phyloP scores from a whole-genome alignment of 164 flowering plant genomes.

The Magnolia officinalis region DNA sequence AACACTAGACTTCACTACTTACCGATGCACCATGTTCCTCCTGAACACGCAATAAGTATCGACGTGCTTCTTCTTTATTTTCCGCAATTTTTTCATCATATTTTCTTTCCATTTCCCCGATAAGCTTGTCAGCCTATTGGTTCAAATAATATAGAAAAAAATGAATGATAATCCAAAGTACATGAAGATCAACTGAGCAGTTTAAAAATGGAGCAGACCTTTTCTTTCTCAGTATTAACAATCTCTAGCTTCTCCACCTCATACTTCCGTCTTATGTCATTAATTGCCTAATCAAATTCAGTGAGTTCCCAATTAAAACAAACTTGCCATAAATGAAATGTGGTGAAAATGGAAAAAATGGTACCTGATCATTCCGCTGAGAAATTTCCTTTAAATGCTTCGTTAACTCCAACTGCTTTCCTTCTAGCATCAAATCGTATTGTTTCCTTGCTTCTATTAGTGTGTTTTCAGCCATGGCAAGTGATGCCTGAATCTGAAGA shows the following conservation, averaged over 20 bases:
- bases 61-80: constrained; percentile 60
- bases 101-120: constrained; percentile 54
- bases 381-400: constrained; percentile 94
- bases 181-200: not conserved
- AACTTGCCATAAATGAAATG: not conserved
- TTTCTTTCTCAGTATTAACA: constrained; percentile 70
- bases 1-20: constrained; percentile 14
- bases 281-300: constrained; percentile 67
- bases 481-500: constrained; percentile 52
- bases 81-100: constrained; percentile 58
- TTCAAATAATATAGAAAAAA: constrained; percentile 14
- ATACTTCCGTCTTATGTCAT: constrained; percentile 83
- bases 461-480: constrained; percentile 57
- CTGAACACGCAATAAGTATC: constrained; percentile 44
- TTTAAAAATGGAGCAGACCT: constrained; percentile 41
- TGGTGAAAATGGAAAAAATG: not conserved
- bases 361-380: constrained; percentile 93
- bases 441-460: constrained; percentile 75
- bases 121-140: constrained; percentile 54
- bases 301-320: constrained; percentile 13
- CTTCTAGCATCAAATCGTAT: constrained; percentile 76
- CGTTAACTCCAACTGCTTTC: constrained; percentile 76
- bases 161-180: constrained; percentile 1
- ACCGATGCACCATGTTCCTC: constrained; percentile 78
- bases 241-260: constrained; percentile 88